phyloP scores from a whole-genome alignment of 306 rosid genomes.

The Acacia acuminata region DNA sequence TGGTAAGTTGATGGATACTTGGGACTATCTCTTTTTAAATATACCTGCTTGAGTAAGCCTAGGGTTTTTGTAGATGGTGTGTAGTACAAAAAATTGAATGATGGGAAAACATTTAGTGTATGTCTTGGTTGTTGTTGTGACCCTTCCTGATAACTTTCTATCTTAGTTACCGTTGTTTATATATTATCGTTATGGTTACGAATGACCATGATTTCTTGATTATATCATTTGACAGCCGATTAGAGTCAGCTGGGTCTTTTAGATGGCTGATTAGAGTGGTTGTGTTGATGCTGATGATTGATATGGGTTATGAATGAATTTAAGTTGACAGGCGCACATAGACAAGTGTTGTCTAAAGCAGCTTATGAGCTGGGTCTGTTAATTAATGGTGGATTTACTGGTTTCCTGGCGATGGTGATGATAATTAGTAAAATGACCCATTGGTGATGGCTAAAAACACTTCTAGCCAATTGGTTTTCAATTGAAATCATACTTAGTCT shows the following conservation, averaged over 20 bases:
- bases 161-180: not conserved
- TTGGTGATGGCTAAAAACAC: not conserved
- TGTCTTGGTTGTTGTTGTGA: conserved; percentile 6
- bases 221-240: too few relatives aligned
- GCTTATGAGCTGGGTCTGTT: not conserved
- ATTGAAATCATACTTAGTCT: not conserved
- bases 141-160: not conserved
- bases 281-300: too few relatives aligned
- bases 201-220: too few relatives aligned
- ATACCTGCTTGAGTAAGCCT: not conserved
- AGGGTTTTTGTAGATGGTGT: not conserved
- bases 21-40: not conserved
- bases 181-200: too few relatives aligned
- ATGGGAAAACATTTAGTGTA: not conserved
- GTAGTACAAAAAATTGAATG: not conserved
- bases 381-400: not conserved
- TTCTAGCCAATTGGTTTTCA: not conserved
- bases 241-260: too few relatives aligned
- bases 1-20: conserved; percentile 64
- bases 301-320: too few relatives aligned
- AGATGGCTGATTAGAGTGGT: too few relatives aligned
- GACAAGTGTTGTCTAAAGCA: not conserved
- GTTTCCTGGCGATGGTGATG: not conserved
- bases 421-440: not conserved
- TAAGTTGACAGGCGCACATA: too few relatives aligned